These are phyloP conservation scores for Aegilops speltoides DNA, from an alignment of 176 grass and related monocot species.

Conservation along the genomic window DNA sequence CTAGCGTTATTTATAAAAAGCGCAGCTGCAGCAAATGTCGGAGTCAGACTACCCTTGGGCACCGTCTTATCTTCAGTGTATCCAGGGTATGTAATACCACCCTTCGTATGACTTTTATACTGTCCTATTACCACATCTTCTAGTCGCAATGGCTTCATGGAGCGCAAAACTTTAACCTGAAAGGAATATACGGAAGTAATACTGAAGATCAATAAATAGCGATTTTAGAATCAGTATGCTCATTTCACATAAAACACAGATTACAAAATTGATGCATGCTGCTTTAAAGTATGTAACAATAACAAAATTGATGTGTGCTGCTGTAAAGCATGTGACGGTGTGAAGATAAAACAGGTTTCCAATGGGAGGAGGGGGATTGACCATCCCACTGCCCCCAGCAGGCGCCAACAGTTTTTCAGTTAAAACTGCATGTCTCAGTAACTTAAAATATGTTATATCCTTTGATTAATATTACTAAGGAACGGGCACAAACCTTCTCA, in stretches of 20 bases:
- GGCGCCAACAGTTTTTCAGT: background rate
- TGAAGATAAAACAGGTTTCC: background rate
- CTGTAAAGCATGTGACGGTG: background rate
- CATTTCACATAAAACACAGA: background rate
- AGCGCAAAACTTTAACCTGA: constrained; percentile 90
- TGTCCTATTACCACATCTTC: constrained; percentile 87
- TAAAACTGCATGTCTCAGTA: background rate
- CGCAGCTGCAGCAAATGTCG: constrained; percentile 84
- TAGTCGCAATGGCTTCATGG: constrained; percentile 80
- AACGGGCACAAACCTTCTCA: constrained; percentile 63
- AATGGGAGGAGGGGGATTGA: background rate
- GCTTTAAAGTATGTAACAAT: background rate
- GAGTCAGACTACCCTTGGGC: constrained; percentile 71
- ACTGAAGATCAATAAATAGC: background rate
- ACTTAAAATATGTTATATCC: background rate
- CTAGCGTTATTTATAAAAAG: constrained; percentile 93
- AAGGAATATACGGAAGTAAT: constrained; percentile 20
- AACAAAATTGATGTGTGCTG: background rate
- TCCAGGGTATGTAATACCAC: constrained; percentile 63
- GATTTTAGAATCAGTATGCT: background rate
- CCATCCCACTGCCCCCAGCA: background rate
- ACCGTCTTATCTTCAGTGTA: constrained; percentile 93
- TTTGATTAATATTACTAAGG: background rate
- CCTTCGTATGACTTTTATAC: constrained; percentile 80
- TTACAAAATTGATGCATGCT: background rate